Base-by-base conservation (phyloP, 2,329 filamentous ascomycete species). In the Tolypocladium paradoxum region DNA sequence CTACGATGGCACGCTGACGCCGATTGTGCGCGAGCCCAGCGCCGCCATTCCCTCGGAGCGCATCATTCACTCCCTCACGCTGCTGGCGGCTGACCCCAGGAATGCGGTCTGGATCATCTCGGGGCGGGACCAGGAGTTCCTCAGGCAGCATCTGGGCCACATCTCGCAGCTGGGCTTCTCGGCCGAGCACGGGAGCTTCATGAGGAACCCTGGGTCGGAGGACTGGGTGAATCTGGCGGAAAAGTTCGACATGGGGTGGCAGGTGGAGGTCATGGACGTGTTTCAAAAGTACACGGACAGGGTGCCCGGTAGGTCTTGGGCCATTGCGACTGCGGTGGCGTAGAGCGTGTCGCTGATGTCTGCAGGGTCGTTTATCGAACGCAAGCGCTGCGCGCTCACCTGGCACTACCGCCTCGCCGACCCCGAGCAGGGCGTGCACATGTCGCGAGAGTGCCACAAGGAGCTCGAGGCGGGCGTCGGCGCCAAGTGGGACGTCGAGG, bases 41-140 rank as follows among this genome's bases (percentile, higher is more conserved):
- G 85, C 90, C 6, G 93, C 93, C 3, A 84, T 96, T 38, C 93
- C 93, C 0, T 92, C 91, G 0, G 85, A 90, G 61, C 83, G 85
- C 24, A 82, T 96, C 24, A 84, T 95, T 49, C 81, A 84, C 33
- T 91, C 87, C 1, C 76, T 99, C 55, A 89, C 87, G 67, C 79
- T 81, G 12, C 77, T 99, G 43, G 87, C 91, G 0, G 78, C 86
- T 0, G 90, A 97, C 65, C 82, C 86, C 18, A 77, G 77, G 53
- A 99, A 97, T 63, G 79, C 84, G 1, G 90, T 99, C n/a, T 99
- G 93, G 93, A 95, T 99, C 66, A 96, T 99, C 64, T 95, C 89
- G 51, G 93, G 93, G 12, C 84, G 93, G 58, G 92, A 97, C 63
- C 90, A 96, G 65, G 85, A 86, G 8, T 99, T 99, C 71, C 73